Base-by-base conservation (phyloP, 805 yeast genomes). In the Candida qinlingensis region DNA sequence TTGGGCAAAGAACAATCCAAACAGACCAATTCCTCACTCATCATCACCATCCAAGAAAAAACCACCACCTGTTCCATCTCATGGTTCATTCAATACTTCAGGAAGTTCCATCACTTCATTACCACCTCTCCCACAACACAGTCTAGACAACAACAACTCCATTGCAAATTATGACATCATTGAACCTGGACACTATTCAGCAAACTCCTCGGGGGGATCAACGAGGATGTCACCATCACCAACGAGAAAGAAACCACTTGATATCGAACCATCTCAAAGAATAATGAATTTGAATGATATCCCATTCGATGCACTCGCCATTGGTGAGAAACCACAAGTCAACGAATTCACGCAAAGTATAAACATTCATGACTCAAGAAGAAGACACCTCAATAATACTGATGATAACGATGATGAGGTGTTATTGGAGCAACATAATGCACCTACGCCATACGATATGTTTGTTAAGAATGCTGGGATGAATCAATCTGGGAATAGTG, bases 361-460 rank as follows among this genome's bases (percentile, higher is more conserved):
- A 13, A 47, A 46, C 25, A 35, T 51, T 31, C 53, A 51, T 37
- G 52, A 49, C 45, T 26, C 48, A 26, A 39, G 31, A 5, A 42
- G 46, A 39, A 39, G 31, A 26, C 26, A 10, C 12, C 26, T 47
- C 7, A 25, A 31, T 8, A 28, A 44, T 11, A 26, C 34, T 38
- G 44, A 47, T 4, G 36, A 31, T 1, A 54, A 56, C 11, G 62
- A 58, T 9, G 62, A 67, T 51, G 73, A 71, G 49, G 54, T 68
- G 2, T 11, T 58, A 4, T 60, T 64, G 13, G 71, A 73, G 6
- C 61, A 58, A 43, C 69, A 62, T 51, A 66, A 72, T 51, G 79
- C 80, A 0, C 80, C 80, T 4, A 68, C 76, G 0, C 79, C 80
- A 2, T 65, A 68, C 41, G 77, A 74, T 7, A 46, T 31, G 30